A percentile compares a stretch with the other conserved stretches of the same genome.
Conservation (phyloP, 1,284 basidiomycete species). For the Cutaneotrichosporon cutaneum region DNA sequence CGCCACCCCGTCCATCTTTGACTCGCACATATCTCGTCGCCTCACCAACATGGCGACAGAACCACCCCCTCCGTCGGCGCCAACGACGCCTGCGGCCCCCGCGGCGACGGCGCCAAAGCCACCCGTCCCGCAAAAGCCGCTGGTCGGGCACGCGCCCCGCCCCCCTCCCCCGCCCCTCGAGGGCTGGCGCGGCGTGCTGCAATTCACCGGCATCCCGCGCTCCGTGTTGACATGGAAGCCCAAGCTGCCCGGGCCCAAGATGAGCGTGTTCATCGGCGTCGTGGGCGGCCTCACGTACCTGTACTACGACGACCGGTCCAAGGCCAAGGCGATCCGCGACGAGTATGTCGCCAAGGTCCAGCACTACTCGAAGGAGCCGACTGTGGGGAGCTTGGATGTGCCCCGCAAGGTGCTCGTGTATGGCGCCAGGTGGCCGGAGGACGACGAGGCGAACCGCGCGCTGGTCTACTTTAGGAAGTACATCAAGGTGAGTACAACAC, state of each 20-base stretch:
- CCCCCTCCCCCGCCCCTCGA: slow-evolving; percentile 30
- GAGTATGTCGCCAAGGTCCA: slow-evolving; percentile 78
- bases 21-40: background rate
- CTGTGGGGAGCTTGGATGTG: slow-evolving; percentile 63
- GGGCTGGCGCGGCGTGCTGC: slow-evolving; percentile 50
- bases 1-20: background rate
- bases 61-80: background rate
- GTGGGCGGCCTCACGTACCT: slow-evolving; percentile 68
- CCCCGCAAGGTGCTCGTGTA: slow-evolving; percentile 84
- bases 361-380: slow-evolving; percentile 67
- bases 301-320: slow-evolving; percentile 79
- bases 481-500: slow-evolving; percentile 77
- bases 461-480: slow-evolving; percentile 90
- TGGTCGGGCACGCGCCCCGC: slow-evolving; percentile 10
- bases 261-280: slow-evolving; percentile 78
- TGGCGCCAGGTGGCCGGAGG: slow-evolving; percentile 86
- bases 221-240: slow-evolving; percentile 55
- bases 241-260: slow-evolving; percentile 79
- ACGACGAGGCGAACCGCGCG: slow-evolving; percentile 84
- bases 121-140: background rate
- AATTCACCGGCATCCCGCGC: slow-evolving; percentile 56
- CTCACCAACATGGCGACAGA: background rate
- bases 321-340: slow-evolving; percentile 73
- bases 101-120: background rate
- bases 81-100: background rate